A percentile compares a stretch with the other conserved stretches of the same genome.
Evolutionary conservation across 1,139 yeast genomes (phyloP).

Genomic region (Taphrina communis): DNA sequence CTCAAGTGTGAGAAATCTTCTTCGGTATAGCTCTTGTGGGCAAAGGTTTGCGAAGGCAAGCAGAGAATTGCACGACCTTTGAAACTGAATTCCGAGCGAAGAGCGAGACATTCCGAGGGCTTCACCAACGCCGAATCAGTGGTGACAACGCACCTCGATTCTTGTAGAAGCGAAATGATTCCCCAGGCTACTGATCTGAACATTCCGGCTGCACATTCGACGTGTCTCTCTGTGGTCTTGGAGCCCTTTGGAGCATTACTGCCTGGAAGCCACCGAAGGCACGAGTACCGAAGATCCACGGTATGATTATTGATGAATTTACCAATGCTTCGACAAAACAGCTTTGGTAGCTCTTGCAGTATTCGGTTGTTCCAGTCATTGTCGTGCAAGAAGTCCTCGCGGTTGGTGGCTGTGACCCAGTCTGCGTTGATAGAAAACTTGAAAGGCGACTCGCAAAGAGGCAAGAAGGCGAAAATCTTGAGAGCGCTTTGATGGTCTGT

Average conservation of each 20-base stretch:
- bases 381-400: constrained; percentile 13
- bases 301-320: neutral
- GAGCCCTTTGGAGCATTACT: constrained; percentile 8
- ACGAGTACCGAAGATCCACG: neutral
- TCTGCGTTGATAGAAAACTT: constrained; percentile 4
- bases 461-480: neutral
- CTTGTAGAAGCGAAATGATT: neutral
- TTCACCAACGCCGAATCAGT: neutral
- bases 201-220: constrained; percentile 1
- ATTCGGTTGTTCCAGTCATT: neutral
- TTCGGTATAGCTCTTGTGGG: constrained; percentile 4
- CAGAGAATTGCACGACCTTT: constrained; percentile 8
- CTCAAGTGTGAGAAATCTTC: constrained; percentile 11
- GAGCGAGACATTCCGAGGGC: constrained; percentile 7
- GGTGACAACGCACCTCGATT: neutral
- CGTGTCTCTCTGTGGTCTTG: constrained; percentile 1
- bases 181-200: constrained; percentile 1
- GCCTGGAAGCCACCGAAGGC: neutral
- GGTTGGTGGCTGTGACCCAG: constrained; percentile 7
- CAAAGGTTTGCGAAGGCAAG: neutral
- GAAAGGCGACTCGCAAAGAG: constrained; percentile 9
- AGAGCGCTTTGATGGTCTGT: neutral
- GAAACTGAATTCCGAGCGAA: constrained; percentile 10
- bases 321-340: neutral
- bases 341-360: neutral